Conservation (phyloP, 106 monocot species). For the Allium sativum region DNA sequence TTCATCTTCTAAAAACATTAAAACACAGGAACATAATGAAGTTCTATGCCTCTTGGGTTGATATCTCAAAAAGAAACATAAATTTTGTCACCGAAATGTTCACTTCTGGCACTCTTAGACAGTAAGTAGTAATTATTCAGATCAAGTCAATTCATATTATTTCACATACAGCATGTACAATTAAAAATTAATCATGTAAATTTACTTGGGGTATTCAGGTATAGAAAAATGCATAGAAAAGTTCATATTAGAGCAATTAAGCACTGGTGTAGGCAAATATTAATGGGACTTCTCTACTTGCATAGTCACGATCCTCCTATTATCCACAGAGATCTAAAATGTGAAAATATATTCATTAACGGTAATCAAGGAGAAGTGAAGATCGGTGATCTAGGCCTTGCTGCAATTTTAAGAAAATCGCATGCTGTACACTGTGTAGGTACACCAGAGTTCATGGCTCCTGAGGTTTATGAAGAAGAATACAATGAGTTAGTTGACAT, state of each 20-base stretch:
- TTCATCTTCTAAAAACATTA: constrained; percentile 62
- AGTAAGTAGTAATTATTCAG: background rate
- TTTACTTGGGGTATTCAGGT: background rate
- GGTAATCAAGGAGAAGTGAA: constrained; percentile 15
- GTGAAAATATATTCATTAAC: constrained; percentile 13
- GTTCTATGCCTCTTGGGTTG: constrained; percentile 40
- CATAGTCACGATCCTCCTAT: constrained; percentile 10
- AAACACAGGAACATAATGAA: constrained; percentile 40
- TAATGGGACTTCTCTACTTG: constrained; percentile 3
- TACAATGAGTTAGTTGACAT: constrained; percentile 59
- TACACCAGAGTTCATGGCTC: constrained; percentile 66
- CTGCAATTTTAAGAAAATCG: constrained; percentile 8
- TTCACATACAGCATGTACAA: background rate
- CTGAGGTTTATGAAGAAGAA: constrained; percentile 52
- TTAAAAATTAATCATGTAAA: background rate
- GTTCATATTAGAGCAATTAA: constrained; percentile 12
- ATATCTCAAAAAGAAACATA: constrained; percentile 37
- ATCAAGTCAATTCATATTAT: background rate
- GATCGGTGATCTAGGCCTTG: constrained; percentile 13
- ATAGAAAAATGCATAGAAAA: constrained; percentile 2
- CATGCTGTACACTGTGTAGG: constrained; percentile 10
- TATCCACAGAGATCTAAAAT: constrained; percentile 14
- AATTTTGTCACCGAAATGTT: constrained; percentile 60
- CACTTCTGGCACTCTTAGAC: constrained; percentile 12
- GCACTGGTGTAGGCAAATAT: constrained; percentile 14